Conservation (phyloP, 257 asterid genomes). For the Nicotiana tabacum region DNA sequence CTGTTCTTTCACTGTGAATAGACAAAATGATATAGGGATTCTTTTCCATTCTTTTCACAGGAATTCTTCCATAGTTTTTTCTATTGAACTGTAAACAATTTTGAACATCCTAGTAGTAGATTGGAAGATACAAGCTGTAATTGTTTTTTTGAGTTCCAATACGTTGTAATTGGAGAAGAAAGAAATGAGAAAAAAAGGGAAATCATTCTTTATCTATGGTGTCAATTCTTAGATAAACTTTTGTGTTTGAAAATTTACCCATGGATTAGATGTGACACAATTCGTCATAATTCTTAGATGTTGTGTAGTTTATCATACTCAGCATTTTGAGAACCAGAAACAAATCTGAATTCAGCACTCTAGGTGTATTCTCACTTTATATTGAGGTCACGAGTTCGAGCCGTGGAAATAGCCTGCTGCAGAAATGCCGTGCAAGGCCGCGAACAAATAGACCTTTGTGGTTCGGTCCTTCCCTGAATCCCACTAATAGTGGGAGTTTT, state of each 20-base stretch:
- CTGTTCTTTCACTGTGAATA: constrained; percentile 42
- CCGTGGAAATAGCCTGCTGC: too few species aligned
- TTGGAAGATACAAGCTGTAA: constrained; percentile 30
- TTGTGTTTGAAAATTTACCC: background rate
- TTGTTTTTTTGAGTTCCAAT: constrained; percentile 12
- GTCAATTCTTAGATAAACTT: background rate
- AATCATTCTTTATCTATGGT: background rate
- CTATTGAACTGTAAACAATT: constrained; percentile 33
- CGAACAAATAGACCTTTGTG: too few species aligned
- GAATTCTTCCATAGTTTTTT: background rate
- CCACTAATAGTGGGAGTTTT: too few species aligned
- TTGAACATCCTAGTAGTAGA: constrained; percentile 30
- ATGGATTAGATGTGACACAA: too few species aligned
- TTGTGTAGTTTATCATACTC: background rate
- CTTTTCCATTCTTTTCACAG: constrained; percentile 26
- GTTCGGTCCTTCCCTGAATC: too few species aligned
- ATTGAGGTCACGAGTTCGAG: background rate
- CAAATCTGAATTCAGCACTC: background rate
- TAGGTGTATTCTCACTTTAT: background rate
- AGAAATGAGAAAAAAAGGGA: background rate
- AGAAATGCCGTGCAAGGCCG: too few species aligned
- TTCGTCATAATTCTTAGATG: too few species aligned
- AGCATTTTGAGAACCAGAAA: too few species aligned
- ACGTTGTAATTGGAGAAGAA: constrained; percentile 20
- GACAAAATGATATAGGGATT: constrained; percentile 39